Percentiles rank a stretch among this genome's conserved stretches.
phyloP scores from a whole-genome alignment of 257 asterid species.

The Solanum tarijense region DNA sequence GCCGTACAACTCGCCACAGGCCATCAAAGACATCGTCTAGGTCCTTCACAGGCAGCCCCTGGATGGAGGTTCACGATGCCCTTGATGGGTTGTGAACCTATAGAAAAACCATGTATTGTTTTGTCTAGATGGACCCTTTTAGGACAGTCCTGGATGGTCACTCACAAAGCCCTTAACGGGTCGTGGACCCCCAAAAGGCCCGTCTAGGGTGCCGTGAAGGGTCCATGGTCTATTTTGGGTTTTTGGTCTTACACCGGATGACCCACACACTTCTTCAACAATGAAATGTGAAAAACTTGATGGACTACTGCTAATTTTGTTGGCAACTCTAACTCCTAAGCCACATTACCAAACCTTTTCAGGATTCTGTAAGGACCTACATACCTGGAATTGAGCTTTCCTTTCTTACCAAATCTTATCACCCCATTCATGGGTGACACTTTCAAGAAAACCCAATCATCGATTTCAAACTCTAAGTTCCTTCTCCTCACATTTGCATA shows the following conservation, averaged over 20 bases:
- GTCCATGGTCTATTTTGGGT: background rate
- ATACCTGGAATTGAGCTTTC: background rate
- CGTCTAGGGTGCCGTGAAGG: background rate
- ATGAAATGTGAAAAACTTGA: background rate
- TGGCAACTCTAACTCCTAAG: background rate
- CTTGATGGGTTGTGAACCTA: background rate
- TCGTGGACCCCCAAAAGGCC: background rate
- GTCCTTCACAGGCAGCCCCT: background rate
- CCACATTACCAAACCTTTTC: background rate
- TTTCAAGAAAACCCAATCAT: background rate
- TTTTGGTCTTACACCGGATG: background rate
- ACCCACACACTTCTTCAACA: no score
- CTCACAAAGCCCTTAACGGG: background rate
- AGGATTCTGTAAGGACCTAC: background rate
- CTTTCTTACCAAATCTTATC: background rate
- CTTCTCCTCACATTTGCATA: background rate
- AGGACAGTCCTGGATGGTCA: background rate
- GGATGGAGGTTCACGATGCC: background rate
- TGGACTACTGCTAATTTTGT: background rate
- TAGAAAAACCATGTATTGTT: no score
- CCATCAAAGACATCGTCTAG: background rate
- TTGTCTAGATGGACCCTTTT: rapidly evolving
- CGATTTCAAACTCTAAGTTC: background rate
- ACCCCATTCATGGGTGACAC: background rate
- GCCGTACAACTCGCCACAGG: background rate